phyloP scores from a whole-genome alignment of 2,329 filamentous ascomycete species.

The Aspergillus sp. region DNA sequence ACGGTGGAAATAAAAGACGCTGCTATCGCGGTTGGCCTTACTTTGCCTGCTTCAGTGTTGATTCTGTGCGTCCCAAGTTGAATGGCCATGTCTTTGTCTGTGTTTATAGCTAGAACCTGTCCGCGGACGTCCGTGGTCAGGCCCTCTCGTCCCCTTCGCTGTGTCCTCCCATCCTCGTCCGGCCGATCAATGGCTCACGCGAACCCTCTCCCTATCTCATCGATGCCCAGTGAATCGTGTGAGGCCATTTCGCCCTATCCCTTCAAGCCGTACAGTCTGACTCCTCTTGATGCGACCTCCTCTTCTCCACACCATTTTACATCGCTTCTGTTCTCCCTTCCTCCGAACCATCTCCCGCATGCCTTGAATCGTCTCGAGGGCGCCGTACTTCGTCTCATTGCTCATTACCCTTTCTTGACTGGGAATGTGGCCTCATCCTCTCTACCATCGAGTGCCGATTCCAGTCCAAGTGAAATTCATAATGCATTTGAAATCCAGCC shows the following conservation, averaged over 20 bases:
- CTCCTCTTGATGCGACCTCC: not conserved
- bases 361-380: not conserved
- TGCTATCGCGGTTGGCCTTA: too few relatives aligned
- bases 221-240: not conserved
- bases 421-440: not conserved
- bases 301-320: not conserved
- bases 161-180: not conserved
- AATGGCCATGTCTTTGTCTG: not conserved
- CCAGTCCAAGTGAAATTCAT: too few relatives aligned
- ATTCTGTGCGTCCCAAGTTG: too few relatives aligned
- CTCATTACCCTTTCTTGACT: not conserved
- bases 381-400: not conserved
- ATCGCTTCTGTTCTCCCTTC: not conserved
- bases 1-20: not conserved
- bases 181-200: not conserved
- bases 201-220: not conserved
- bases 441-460: too few relatives aligned
- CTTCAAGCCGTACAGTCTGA: not conserved
- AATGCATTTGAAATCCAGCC: not conserved
- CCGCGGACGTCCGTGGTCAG: not conserved
- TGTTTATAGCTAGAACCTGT: not conserved
- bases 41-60: too few relatives aligned
- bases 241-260: not conserved
- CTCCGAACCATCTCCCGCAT: not conserved
- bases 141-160: not conserved